Conservation (phyloP, 2,329 filamentous ascomycete genomes). For the Colletotrichum chlorophyti region DNA sequence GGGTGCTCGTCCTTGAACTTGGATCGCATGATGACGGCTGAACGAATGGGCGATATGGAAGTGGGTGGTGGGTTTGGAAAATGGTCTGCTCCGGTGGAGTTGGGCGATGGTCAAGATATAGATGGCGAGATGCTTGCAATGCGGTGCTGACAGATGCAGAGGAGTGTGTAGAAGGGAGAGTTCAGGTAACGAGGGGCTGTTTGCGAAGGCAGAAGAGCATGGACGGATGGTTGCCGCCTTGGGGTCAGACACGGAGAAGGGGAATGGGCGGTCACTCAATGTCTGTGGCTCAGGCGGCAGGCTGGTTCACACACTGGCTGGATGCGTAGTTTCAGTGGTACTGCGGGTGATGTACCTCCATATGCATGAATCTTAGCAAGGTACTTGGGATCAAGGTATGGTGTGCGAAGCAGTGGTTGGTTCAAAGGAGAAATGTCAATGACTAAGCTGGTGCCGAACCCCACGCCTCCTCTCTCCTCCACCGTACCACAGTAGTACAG, state of each 20-base stretch:
- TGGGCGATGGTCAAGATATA: slow-evolving; percentile 22
- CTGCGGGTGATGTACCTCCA: not conserved
- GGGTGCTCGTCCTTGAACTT: slow-evolving; percentile 99
- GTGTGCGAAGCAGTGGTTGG: not conserved
- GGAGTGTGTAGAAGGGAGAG: slow-evolving; percentile 29
- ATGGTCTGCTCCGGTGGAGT: slow-evolving; percentile 14
- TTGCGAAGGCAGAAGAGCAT: slow-evolving; percentile 28
- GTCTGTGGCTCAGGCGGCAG: slow-evolving; percentile 20
- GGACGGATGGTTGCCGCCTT: slow-evolving; percentile 26
- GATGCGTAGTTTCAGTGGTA: not conserved
- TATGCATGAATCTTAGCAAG: not conserved
- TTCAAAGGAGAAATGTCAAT: too few relatives aligned
- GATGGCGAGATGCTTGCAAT: slow-evolving; percentile 19
- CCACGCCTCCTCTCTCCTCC: not conserved
- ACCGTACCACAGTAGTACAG: too few relatives aligned
- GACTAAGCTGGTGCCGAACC: slow-evolving; percentile 7
- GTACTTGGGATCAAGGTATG: slow-evolving; percentile 4
- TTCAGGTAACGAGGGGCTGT: slow-evolving; percentile 27
- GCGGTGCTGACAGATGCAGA: slow-evolving; percentile 26
- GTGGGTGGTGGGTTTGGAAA: slow-evolving; percentile 29
- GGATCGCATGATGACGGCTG: slow-evolving; percentile 80
- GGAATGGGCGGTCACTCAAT: slow-evolving; percentile 30
- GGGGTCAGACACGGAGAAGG: slow-evolving; percentile 25
- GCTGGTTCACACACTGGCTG: too few relatives aligned
- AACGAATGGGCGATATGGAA: slow-evolving; percentile 30